These are phyloP conservation scores for Ustilago tritici DNA, from an alignment of 1,284 basidiomycete species.

Conservation along the genomic window DNA sequence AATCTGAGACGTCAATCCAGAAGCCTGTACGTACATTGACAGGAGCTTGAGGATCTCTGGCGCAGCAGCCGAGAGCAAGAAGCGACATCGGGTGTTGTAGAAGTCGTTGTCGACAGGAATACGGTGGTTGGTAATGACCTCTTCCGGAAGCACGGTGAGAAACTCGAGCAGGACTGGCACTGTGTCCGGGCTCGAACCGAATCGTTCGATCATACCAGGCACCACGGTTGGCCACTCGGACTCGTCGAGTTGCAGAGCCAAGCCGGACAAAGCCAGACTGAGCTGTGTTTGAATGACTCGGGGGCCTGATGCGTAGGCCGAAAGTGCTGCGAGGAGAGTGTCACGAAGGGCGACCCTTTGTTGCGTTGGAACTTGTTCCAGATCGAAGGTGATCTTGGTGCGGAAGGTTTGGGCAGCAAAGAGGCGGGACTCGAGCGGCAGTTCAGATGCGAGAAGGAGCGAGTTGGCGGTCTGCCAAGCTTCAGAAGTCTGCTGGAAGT, in stretches of 20 bases:
- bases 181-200: constrained; percentile 84
- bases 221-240: constrained; percentile 82
- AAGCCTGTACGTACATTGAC: constrained; percentile 88
- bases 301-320: constrained; percentile 78
- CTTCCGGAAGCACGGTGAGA: constrained; percentile 90
- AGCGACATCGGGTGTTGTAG: constrained; percentile 69
- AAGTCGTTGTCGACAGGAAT: constrained; percentile 91
- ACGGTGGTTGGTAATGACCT: constrained; percentile 84
- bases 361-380: constrained; percentile 83
- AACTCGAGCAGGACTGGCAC: constrained; percentile 90
- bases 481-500: constrained; percentile 76
- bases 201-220: constrained; percentile 83
- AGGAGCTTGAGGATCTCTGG: constrained; percentile 82
- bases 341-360: constrained; percentile 85
- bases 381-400: constrained; percentile 94
- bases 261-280: constrained; percentile 86
- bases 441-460: constrained; percentile 83
- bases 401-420: constrained; percentile 98
- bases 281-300: constrained; percentile 89
- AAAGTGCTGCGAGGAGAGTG: constrained; percentile 84
- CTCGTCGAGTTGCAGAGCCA: constrained; percentile 88
- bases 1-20: constrained; percentile 84
- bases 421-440: constrained; percentile 83
- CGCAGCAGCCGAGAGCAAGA: constrained; percentile 74
- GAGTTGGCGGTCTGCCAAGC: constrained; percentile 96